phyloP scores from a whole-genome alignment of 805 yeast genomes.

The Teunomyces kruisii region DNA sequence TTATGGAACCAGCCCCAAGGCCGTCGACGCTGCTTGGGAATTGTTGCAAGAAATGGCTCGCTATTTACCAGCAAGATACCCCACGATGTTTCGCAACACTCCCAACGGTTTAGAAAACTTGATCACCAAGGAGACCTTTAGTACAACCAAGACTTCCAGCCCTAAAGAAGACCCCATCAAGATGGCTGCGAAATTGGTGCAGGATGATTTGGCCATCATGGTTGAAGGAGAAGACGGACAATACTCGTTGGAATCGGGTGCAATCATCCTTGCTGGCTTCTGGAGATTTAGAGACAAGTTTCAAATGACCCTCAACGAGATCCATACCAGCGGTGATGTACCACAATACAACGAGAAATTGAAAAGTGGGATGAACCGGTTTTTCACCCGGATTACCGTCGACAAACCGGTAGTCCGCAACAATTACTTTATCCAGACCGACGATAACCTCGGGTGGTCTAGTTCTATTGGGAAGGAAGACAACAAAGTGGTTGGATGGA shows the following conservation, averaged over 20 bases:
- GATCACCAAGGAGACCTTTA: constrained; percentile 52
- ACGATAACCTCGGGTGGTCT: constrained; percentile 64
- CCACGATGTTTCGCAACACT: constrained; percentile 49
- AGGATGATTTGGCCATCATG: constrained; percentile 70
- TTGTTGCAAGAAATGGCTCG: constrained; percentile 50
- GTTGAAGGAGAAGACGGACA: constrained; percentile 58
- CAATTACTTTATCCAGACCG: constrained; percentile 66
- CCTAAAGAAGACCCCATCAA: constrained; percentile 54
- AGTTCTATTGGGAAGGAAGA: constrained; percentile 58
- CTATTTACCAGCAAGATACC: constrained; percentile 59
- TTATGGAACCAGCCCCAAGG: constrained; percentile 52
- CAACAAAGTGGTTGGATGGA: constrained; percentile 52
- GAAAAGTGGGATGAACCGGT: constrained; percentile 64
- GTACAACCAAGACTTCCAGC: constrained; percentile 20
- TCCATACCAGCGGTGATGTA: constrained; percentile 68
- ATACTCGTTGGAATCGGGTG: constrained; percentile 58
- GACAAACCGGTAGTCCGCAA: constrained; percentile 68
- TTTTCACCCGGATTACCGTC: constrained; percentile 54
- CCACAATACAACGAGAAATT: constrained; percentile 62
- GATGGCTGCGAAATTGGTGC: constrained; percentile 56
- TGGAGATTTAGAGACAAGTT: constrained; percentile 67
- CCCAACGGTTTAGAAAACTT: constrained; percentile 49
- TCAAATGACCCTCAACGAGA: constrained; percentile 52
- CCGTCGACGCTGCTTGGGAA: constrained; percentile 56
- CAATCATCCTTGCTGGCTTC: constrained; percentile 65